These are phyloP conservation scores for Rhodotorula sp. DNA, from an alignment of 1,284 basidiomycete species.

Conservation along the genomic window DNA sequence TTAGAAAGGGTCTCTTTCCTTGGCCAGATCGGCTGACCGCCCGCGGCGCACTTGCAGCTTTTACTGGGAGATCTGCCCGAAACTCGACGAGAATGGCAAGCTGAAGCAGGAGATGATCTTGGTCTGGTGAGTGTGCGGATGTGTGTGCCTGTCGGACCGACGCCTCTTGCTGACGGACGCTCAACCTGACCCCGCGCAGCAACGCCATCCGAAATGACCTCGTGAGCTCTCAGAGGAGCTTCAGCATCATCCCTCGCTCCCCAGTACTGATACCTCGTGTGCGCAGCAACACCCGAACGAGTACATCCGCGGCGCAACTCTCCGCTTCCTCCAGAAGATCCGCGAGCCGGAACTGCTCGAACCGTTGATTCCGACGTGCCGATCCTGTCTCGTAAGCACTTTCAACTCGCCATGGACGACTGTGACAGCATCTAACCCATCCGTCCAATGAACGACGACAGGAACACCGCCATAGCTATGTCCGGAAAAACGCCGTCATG, in stretches of 20 bases:
- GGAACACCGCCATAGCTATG: slow-evolving; percentile 97
- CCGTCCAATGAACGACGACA: slow-evolving; percentile 27
- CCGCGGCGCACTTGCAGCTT: slow-evolving; percentile 59
- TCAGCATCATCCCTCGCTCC: too few species aligned
- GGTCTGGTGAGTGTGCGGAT: slow-evolving; percentile 61
- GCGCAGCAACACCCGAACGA: slow-evolving; percentile 91
- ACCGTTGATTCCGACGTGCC: slow-evolving; percentile 89
- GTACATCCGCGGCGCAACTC: slow-evolving; percentile 95
- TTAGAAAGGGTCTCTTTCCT: too few species aligned
- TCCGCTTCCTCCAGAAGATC: slow-evolving; percentile 95
- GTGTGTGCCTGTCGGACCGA: background rate
- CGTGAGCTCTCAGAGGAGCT: slow-evolving; percentile 54
- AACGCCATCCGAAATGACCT: slow-evolving; percentile 98
- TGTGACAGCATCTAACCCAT: too few species aligned
- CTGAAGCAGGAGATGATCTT: slow-evolving; percentile 99
- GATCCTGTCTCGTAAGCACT: slow-evolving; percentile 69
- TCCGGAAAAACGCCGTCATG: slow-evolving; percentile 98
- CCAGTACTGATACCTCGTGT: background rate
- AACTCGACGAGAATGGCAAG: slow-evolving; percentile 95
- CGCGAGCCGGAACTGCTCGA: slow-evolving; percentile 93
- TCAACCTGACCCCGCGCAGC: slow-evolving; percentile 8
- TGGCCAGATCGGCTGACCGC: background rate
- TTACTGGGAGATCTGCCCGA: slow-evolving; percentile 99
- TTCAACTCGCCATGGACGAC: too few species aligned
- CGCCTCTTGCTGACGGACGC: background rate